These are phyloP conservation scores for Wallemia mellicola DNA, from an alignment of 1,284 basidiomycete genomes.

Conservation along the genomic window DNA sequence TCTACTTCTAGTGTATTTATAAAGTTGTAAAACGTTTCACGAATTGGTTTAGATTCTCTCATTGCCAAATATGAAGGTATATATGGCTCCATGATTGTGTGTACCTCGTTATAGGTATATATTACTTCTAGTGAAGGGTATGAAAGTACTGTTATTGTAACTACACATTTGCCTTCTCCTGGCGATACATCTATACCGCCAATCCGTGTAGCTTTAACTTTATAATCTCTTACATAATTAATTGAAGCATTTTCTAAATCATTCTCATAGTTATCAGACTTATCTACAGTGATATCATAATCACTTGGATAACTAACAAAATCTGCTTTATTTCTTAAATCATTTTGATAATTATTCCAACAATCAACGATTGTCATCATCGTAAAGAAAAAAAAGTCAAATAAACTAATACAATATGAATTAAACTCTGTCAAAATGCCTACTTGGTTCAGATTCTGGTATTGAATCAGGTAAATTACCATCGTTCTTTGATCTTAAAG, in stretches of 20 bases:
- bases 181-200: not conserved
- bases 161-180: not conserved
- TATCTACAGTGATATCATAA: too few species aligned
- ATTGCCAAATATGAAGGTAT: not conserved
- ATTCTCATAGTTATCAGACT: not conserved
- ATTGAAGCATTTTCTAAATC: not conserved
- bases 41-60: not conserved
- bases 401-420: not conserved
- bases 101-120: not conserved
- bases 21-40: not conserved
- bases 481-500: not conserved
- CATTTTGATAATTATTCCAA: not conserved
- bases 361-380: not conserved
- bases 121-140: not conserved
- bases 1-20: not conserved
- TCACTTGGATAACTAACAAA: not conserved
- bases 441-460: not conserved
- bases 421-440: not conserved
- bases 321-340: not conserved
- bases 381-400: not conserved
- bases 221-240: too few species aligned
- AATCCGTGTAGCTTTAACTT: not conserved
- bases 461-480: not conserved
- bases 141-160: not conserved
- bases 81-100: not conserved